Conservation (phyloP, 495 filamentous ascomycete genomes). For the Neurospora sp. region DNA sequence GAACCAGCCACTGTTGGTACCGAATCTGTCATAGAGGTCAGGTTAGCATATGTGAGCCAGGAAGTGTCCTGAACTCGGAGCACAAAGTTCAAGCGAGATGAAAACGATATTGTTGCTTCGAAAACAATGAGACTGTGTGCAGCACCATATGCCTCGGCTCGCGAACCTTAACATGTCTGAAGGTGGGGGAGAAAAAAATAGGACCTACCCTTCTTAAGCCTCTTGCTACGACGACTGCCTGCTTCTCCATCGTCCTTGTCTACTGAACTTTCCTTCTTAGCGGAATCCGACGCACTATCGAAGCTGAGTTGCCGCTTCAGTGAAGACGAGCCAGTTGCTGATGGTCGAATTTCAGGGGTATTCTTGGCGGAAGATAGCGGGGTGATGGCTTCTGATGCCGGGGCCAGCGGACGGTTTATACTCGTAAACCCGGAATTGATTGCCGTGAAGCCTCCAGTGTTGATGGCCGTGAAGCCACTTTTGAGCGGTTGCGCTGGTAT, state of each 20-base stretch:
- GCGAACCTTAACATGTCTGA: neutral
- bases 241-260: slow-evolving; percentile 59
- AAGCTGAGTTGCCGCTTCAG: slow-evolving; percentile 79
- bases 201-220: slow-evolving; percentile 77
- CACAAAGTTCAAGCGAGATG: neutral
- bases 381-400: slow-evolving; percentile 30
- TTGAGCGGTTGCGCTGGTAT: slow-evolving; percentile 30
- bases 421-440: slow-evolving; percentile 65
- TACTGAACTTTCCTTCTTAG: slow-evolving; percentile 45
- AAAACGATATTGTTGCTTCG: neutral
- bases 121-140: neutral
- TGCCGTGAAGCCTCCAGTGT: slow-evolving; percentile 35
- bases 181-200: neutral
- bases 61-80: neutral
- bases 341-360: slow-evolving; percentile 49
- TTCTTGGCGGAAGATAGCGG: slow-evolving; percentile 45
- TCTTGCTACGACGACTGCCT: slow-evolving; percentile 80
- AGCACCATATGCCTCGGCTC: neutral
- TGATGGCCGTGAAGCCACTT: slow-evolving; percentile 71
- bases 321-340: slow-evolving; percentile 38
- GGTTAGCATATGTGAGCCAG: neutral
- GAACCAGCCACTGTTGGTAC: slow-evolving; percentile 88
- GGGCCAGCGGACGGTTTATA: slow-evolving; percentile 46
- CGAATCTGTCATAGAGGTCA: slow-evolving; percentile 45
- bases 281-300: slow-evolving; percentile 50